These are phyloP conservation scores for Leptographium flavum DNA, from an alignment of 2,329 filamentous ascomycete genomes.

Conservation along the genomic window DNA sequence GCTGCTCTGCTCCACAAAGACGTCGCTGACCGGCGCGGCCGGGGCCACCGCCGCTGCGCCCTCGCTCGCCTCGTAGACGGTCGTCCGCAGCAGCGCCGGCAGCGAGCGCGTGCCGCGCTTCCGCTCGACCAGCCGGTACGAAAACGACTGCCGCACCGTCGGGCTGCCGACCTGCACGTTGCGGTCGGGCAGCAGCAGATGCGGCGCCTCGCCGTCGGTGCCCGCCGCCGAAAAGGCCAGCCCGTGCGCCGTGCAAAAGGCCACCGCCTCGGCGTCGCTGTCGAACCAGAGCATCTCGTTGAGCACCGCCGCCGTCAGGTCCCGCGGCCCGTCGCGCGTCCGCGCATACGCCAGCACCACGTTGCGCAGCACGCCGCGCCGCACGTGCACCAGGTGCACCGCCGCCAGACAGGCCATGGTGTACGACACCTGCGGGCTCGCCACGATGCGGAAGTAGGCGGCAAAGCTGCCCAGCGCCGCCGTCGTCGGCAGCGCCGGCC, in stretches of 20 bases:
- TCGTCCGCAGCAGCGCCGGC: constrained; percentile 40
- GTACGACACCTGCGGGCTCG: constrained; percentile 43
- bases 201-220: constrained; percentile 16
- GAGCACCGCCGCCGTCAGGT: constrained; percentile 41
- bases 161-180: constrained; percentile 30
- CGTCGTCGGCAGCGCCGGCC: constrained; percentile 31
- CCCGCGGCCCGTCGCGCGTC: constrained; percentile 41
- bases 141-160: constrained; percentile 40
- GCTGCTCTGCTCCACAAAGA: no score
- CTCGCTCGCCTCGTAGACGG: constrained; percentile 29
- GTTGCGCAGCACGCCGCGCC: constrained; percentile 41
- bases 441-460: constrained; percentile 46
- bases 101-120: constrained; percentile 40
- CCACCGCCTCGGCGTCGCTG: constrained; percentile 48
- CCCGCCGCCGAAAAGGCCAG: constrained; percentile 33
- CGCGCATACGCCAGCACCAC: constrained; percentile 41
- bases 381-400: constrained; percentile 48
- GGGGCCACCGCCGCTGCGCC: neutral
- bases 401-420: constrained; percentile 58
- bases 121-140: constrained; percentile 39
- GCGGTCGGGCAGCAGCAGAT: constrained; percentile 31
- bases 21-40: neutral
- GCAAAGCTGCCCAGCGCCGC: constrained; percentile 33
- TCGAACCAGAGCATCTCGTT: constrained; percentile 53
- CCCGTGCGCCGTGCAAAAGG: constrained; percentile 45